phyloP scores from a whole-genome alignment of 805 yeast species.

The Kodamaea kaohsiungensis region DNA sequence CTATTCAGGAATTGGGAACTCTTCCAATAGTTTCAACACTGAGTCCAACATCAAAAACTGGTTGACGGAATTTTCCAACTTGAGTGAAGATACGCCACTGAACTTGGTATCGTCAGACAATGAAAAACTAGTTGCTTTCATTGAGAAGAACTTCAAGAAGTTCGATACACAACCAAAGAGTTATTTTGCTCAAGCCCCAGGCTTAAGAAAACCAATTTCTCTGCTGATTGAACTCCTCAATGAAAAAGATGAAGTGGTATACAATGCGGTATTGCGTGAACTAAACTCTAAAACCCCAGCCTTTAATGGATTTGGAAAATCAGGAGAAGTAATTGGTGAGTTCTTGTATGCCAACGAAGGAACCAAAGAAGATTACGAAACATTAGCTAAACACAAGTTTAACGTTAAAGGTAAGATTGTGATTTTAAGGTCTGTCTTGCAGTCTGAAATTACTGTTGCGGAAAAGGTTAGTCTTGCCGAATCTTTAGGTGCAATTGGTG shows the following conservation, averaged over 20 bases:
- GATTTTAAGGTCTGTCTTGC: conserved; percentile 21
- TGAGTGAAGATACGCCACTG: conserved; percentile 21
- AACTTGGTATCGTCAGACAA: conserved; percentile 30
- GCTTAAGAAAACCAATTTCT: conserved; percentile 23
- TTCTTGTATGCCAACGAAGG: conserved; percentile 37
- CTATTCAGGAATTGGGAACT: conserved; percentile 26
- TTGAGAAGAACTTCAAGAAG: conserved; percentile 27
- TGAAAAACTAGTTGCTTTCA: conserved; percentile 23
- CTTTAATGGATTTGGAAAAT: conserved; percentile 26
- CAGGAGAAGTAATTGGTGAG: conserved; percentile 24
- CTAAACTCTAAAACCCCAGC: conserved; percentile 31
- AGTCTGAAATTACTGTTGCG: conserved; percentile 16
- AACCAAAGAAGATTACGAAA: conserved; percentile 25
- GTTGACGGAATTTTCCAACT: conserved; percentile 27
- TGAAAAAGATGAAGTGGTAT: conserved; percentile 21
- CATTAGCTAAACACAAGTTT: conserved; percentile 20
- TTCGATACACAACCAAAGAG: conserved; percentile 27
- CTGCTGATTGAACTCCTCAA: conserved; percentile 30
- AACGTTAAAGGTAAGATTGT: conserved; percentile 27
- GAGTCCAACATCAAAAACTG: conserved; percentile 30
- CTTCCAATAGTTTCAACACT: conserved; percentile 18
- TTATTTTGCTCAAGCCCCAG: conserved; percentile 15
- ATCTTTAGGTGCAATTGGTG: conserved; percentile 25
- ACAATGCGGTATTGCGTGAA: conserved; percentile 27
- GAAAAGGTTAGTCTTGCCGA: conserved; percentile 30